Conservation (phyloP, 768 basidiomycete genomes). For the Lentinula boryana region DNA sequence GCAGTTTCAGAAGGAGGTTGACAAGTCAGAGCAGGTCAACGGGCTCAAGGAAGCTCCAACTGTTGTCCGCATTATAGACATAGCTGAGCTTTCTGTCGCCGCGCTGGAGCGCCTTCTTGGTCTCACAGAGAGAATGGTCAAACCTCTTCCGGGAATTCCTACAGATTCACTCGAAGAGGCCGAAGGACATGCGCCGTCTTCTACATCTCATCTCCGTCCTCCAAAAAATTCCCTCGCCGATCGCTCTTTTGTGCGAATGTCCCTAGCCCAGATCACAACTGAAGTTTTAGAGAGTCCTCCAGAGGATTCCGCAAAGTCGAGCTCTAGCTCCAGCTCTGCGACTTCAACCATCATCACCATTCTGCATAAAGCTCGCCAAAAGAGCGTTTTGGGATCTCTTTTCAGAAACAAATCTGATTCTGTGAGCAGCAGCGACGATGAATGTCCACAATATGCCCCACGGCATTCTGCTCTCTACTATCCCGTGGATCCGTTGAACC, state of each 20-base stretch:
- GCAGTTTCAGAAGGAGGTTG: background rate
- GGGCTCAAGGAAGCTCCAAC: background rate
- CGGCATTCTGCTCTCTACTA: conserved; percentile 23
- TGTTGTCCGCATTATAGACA: background rate
- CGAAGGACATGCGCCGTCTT: background rate
- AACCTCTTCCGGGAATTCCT: background rate
- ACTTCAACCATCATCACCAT: background rate
- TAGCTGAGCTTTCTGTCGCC: background rate
- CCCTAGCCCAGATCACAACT: background rate
- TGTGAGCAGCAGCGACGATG: conserved; percentile 7
- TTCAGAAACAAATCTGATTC: background rate
- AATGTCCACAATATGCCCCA: conserved; percentile 11
- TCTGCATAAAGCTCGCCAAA: background rate
- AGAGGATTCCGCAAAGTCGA: background rate
- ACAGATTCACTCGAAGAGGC: background rate
- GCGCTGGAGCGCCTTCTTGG: background rate
- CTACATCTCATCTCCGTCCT: background rate
- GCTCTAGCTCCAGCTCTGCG: background rate
- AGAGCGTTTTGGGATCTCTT: background rate
- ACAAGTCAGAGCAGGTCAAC: background rate
- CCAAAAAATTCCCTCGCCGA: background rate
- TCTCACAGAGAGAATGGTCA: background rate
- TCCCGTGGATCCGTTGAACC: conserved; percentile 19
- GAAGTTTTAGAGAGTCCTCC: background rate
- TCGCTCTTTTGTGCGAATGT: background rate